Evolutionary conservation across 305 asterid genomes (phyloP).

Genomic region (Fraxinus albicans): DNA sequence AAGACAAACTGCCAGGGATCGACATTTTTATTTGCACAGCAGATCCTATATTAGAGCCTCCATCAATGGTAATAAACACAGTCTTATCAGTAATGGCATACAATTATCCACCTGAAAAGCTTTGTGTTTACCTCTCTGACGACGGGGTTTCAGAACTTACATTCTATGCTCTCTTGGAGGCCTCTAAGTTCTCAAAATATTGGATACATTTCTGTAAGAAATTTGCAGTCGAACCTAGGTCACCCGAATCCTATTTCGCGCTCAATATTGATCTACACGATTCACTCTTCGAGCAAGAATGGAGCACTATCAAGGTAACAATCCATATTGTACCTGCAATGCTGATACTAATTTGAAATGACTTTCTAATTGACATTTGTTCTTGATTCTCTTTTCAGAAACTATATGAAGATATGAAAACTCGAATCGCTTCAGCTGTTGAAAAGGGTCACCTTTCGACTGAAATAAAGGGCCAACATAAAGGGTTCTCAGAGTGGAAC

Average conservation of each 20-base stretch:
- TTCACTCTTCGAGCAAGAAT: slow-evolving; percentile 31
- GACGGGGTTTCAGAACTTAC: slow-evolving; percentile 76
- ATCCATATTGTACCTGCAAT: neutral
- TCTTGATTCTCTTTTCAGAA: slow-evolving; percentile 31
- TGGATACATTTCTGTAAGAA: slow-evolving; percentile 82
- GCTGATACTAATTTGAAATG: neutral
- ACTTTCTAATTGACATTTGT: neutral
- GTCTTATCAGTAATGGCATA: slow-evolving; percentile 67
- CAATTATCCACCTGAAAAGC: slow-evolving; percentile 58
- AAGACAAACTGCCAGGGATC: slow-evolving; percentile 52
- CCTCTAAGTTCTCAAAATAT: slow-evolving; percentile 47
- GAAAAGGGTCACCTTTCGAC: neutral
- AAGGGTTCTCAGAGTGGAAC: slow-evolving; percentile 68
- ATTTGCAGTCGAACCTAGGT: slow-evolving; percentile 59
- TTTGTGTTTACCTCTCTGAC: slow-evolving; percentile 64
- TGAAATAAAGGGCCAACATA: slow-evolving; percentile 34
- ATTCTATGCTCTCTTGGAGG: slow-evolving; percentile 74
- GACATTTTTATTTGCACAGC: slow-evolving; percentile 78
- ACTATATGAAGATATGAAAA: slow-evolving; percentile 53
- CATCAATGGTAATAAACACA: slow-evolving; percentile 59
- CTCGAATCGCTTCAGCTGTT: neutral
- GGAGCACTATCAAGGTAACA: slow-evolving; percentile 51
- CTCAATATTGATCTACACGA: slow-evolving; percentile 9
- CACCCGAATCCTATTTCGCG: slow-evolving; percentile 59
- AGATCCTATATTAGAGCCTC: slow-evolving; percentile 75